These are phyloP conservation scores for Chloris gayana DNA, from an alignment of 176 grass and related monocot species.

Conservation along the genomic window DNA sequence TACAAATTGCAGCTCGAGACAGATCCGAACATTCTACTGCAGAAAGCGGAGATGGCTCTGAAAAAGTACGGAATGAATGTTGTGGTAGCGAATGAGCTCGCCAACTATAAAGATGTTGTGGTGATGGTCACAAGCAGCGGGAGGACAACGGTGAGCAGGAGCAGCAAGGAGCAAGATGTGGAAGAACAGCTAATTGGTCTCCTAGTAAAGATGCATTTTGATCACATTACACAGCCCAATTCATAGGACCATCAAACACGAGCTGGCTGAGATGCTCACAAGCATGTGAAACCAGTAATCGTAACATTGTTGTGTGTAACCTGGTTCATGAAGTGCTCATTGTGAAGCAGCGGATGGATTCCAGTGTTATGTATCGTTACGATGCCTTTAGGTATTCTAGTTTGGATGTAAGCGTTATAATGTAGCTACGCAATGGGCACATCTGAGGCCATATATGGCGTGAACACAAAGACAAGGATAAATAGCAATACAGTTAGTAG, in stretches of 20 bases:
- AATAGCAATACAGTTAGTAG: too few species aligned
- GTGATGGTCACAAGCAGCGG: conserved; percentile 48
- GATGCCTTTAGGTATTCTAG: not conserved
- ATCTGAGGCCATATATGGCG: not conserved
- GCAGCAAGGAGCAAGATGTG: conserved; percentile 45
- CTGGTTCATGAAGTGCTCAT: not conserved
- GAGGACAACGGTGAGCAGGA: conserved; percentile 46
- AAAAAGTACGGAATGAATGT: conserved; percentile 82
- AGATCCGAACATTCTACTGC: conserved; percentile 69
- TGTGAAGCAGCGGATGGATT: not conserved
- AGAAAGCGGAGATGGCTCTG: conserved; percentile 70
- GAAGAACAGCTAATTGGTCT: conserved; percentile 45
- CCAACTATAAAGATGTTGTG: conserved; percentile 63
- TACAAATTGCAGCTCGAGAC: conserved; percentile 72
- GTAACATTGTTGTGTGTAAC: not conserved
- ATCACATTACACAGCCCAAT: conserved; percentile 16
- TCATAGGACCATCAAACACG: not conserved
- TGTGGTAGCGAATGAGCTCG: conserved; percentile 59
- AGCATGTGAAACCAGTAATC: too few species aligned
- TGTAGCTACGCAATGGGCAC: not conserved
- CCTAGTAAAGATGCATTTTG: conserved; percentile 45
- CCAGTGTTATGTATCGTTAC: not conserved
- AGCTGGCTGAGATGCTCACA: not conserved
- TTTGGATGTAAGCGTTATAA: not conserved
- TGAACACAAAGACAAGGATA: too few species aligned